Base-by-base conservation (phyloP, 345 rosid genomes). In the Moricandia moricandioides region DNA sequence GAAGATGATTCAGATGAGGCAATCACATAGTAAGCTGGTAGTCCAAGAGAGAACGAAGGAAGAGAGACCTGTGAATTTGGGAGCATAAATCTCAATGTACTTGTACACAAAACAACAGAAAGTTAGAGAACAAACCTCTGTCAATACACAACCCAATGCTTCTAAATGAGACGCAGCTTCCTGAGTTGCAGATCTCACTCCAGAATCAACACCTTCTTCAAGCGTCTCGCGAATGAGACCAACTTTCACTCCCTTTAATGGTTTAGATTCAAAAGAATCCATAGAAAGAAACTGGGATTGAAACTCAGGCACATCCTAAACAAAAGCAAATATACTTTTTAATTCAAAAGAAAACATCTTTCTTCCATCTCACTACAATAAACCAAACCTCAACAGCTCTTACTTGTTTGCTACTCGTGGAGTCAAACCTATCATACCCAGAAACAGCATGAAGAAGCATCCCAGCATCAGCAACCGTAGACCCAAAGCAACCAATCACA, bases 401-500 rank as follows among this genome's bases (percentile, higher is more conserved):
- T 84, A 93, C 98, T 67, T 79, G 88, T 73, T 82, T 85, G 76
- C 97, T 89, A 85, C 88, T 89, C 17, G 97, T 91, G 63, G 97
- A 91, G 80, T 93, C 96, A 14, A 80, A 84, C 77, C 80, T 81
- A 79, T 93, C 98, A 71, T 84, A 85, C 55, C 97, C 98, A 12
- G 97, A 87, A 64, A 91, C 82, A 31, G 91, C 96, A 83, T 82
- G 85, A 57, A 93, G 96, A 83, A 93, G 89, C 62, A 91, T 86
- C 35, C 89, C 98, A 52, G 93, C 79, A 79, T 93, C 98, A 73
- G 89, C 88, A 70, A 93, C 97, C 2, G 97, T 85, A 40, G 94
- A 86, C 5, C 93, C 91, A 62, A 93, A 86, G 80, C 98, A 93
- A 11, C 97, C 98, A 17, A 93, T 89, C 62, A 87, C 98, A 85